Conservation (phyloP, 1,284 basidiomycete genomes). For the Filobasidium uniguttulatum region DNA sequence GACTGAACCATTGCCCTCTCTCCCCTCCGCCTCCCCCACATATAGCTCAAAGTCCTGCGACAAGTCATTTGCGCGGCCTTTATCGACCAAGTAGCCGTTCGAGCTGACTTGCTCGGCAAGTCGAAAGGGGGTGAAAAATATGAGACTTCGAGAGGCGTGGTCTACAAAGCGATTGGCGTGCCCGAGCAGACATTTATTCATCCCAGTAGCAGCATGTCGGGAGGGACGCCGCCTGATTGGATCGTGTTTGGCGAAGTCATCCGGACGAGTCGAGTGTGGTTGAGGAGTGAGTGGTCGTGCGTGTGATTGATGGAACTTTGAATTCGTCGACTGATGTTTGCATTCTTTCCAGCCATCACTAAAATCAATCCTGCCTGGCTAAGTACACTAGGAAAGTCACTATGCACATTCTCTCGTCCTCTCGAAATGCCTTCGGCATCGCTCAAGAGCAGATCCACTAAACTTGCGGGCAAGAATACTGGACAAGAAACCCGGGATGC, state of each 20-base stretch:
- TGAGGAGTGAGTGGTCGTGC: conserved; percentile 51
- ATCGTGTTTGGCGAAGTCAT: conserved; percentile 73
- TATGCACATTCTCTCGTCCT: conserved; percentile 84
- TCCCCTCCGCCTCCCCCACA: conserved; percentile 11
- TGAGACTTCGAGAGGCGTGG: conserved; percentile 60
- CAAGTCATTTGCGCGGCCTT: conserved; percentile 82
- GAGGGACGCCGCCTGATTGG: conserved; percentile 65
- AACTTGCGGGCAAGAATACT: conserved; percentile 14
- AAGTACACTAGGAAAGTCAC: conserved; percentile 55
- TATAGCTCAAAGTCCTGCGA: conserved; percentile 72
- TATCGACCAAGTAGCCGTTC: conserved; percentile 88
- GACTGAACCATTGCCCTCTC: too few species aligned
- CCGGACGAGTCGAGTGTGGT: conserved; percentile 57
- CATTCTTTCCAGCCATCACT: conserved; percentile 51
- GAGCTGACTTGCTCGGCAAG: conserved; percentile 58
- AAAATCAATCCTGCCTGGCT: conserved; percentile 84
- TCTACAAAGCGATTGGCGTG: conserved; percentile 73
- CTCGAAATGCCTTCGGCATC: conserved; percentile 46
- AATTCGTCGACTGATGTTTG: conserved; percentile 8
- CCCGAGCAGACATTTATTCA: conserved; percentile 85
- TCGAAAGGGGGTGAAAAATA: conserved; percentile 49
- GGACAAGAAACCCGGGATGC: conserved; percentile 39
- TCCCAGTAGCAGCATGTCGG: conserved; percentile 66
- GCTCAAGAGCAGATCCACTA: conserved; percentile 16
- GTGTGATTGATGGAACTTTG: conserved; percentile 1